These are phyloP conservation scores for Mycena chlorophos DNA, from an alignment of 768 basidiomycete species.

Conservation along the genomic window DNA sequence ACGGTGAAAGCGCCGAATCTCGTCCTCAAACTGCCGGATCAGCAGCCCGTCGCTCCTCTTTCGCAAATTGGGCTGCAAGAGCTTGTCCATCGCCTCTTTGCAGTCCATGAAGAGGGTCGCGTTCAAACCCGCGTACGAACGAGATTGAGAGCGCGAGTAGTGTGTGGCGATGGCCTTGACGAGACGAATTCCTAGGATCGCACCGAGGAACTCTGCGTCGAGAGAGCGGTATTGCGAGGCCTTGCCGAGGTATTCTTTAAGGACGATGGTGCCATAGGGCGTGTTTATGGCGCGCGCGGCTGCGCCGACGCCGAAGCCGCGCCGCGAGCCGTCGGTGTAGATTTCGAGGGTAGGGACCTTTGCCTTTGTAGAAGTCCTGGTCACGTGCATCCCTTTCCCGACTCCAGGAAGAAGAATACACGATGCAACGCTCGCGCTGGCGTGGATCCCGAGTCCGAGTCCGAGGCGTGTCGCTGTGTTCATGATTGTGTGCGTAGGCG, in stretches of 20 bases:
- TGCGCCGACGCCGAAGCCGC: conserved; percentile 7
- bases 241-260: conserved; percentile 9
- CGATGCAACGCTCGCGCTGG: background rate
- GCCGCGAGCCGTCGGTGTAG: conserved; percentile 12
- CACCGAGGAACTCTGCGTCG: conserved; percentile 15
- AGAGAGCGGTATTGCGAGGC: background rate
- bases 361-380: background rate
- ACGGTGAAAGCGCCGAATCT: background rate
- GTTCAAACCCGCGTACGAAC: background rate
- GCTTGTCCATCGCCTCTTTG: conserved; percentile 10
- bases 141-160: no score
- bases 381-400: background rate
- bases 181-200: background rate
- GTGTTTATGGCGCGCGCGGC: conserved; percentile 13
- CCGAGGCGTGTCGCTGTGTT: background rate
- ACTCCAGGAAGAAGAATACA: background rate
- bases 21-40: conserved; percentile 3
- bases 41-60: background rate
- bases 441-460: background rate
- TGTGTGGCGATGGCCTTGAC: background rate
- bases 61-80: background rate
- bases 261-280: conserved; percentile 6
- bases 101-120: conserved; percentile 17
- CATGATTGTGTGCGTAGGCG: background rate
- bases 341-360: background rate